Base-by-base conservation (phyloP, 2,329 filamentous ascomycete species). In the Paracoccidioides brasiliensis region DNA sequence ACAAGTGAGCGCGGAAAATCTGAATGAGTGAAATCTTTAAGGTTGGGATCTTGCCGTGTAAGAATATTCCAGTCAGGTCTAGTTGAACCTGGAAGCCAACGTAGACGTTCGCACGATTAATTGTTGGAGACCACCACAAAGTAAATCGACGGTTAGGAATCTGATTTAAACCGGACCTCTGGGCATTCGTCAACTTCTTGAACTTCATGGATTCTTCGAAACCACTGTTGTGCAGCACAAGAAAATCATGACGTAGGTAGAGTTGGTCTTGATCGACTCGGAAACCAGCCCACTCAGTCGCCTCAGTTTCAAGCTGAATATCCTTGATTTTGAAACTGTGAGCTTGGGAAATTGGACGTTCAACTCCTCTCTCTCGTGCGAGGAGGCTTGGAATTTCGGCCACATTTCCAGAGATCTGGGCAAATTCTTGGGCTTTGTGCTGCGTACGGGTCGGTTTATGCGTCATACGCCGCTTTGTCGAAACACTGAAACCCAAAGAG, bases 21-120 rank as follows among this genome's bases (percentile, higher is more conserved):
- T 98, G 93, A 58, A 98, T 98, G 54, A 98, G 77, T 0, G 90
- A 96, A 60, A 98, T 98, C 75, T 98, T 98, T 45, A 98, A 74
- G 0, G 93, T 98, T 0, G 93, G 94, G 56, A 98, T 98, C 74
- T 98, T 98, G 64, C 93, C 93, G 76, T 98, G 94, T 68, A 98
- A 79, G 82, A 98, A 98, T 59, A 98, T 98, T 69, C 93, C 93
- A 0, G 94, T 98, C 56, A 98, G 75, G 79, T 98, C 93, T 52
- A 98, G 80, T 67, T 98, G 93, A 35, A 98, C 93, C 68, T 97
- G 91, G 85, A 98, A 98, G 84, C 93, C 93, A 61, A 98, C 90
- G 64, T 97, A 97, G 15, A 98, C 93, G 66, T 97, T 96, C 63
- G 91, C 91, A 68, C 91, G 80, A 73, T 95, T 95, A 70, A 95